phyloP scores from a whole-genome alignment of 2,329 filamentous ascomycete species.

The Botrytis deweyae region DNA sequence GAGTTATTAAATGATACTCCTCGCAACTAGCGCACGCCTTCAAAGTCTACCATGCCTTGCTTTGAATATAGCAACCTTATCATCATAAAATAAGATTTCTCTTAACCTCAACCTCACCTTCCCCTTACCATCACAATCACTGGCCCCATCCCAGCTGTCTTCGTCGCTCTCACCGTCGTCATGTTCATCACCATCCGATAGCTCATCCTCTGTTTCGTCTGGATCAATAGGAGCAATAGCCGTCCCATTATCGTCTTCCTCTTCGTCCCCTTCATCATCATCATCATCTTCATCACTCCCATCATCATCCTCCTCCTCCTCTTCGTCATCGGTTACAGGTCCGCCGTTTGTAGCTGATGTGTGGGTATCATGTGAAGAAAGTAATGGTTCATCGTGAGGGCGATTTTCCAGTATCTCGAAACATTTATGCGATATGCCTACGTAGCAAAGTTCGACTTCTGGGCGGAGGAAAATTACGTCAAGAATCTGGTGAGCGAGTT shows the following conservation, averaged over 20 bases:
- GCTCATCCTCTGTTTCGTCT: constrained; percentile 41
- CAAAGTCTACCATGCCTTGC: constrained; percentile 50
- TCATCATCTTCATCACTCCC: constrained; percentile 48
- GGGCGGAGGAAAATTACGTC: constrained; percentile 76
- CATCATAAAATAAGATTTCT: constrained; percentile 82
- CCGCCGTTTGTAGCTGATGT: constrained; percentile 40
- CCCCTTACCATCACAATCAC: constrained; percentile 44
- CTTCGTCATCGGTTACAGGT: constrained; percentile 45
- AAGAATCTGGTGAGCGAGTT: constrained; percentile 73
- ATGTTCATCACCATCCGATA: constrained; percentile 43
- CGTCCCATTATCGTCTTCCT: constrained; percentile 42
- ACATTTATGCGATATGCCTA: constrained; percentile 74
- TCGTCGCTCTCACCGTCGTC: constrained; percentile 44
- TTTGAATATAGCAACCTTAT: constrained; percentile 78
- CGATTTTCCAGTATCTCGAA: constrained; percentile 75
- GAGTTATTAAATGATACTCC: background rate
- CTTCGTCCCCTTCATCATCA: constrained; percentile 45
- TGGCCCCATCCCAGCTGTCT: constrained; percentile 52
- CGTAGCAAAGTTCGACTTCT: constrained; percentile 74
- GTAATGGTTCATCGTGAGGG: constrained; percentile 44
- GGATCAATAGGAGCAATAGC: constrained; percentile 38
- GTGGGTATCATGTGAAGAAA: constrained; percentile 32
- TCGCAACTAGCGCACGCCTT: background rate
- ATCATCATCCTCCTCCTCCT: constrained; percentile 48
- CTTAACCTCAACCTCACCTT: constrained; percentile 59